Evolutionary conservation across 2,329 filamentous ascomycete species (phyloP), one percentile per base, ranked within the genome.

Genomic region (Raffaelea deltoideospora): DNA sequence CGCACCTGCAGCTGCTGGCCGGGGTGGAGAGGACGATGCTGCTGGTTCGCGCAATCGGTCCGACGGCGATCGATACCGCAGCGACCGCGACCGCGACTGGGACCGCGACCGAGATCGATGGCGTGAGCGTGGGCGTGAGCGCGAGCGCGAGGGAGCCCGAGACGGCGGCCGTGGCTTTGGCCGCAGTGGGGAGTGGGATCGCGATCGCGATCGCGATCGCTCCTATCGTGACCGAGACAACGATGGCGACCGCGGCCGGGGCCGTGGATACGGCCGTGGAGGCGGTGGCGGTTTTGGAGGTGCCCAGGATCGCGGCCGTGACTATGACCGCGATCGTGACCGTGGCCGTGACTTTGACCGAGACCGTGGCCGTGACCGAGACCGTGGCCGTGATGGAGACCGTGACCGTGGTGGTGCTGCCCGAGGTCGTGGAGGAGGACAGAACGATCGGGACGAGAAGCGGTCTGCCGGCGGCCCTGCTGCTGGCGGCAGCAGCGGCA

Each of bases 141-240:
- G 29, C 38, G 53, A 54, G 37, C 56, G 50, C 44, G 51, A 51
- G 47, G 57, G 50, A 35, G 57, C 57, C 47, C 49, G 46, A 38
- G 43, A 42, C 41, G 42, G 41, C 28, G 45, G 23, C 13, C 13
- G 29, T 6, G 20, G 18, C 15, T n/a, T n/a, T n/a, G 29, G 13
- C 29, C n/a, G 29, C 17, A 17, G 47, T 41, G 45, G 40, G 42
- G 20, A 26, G 11, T 17, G 30, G 3, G 28, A 28, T 10, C 11
- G 31, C 21, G 34, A 37, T 23, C 47, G 53, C 34, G 44, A 44
- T 39, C 27, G 58, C 55, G 35, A 50, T 56, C 29, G 32, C 39
- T 36, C n/a, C n/a, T n/a, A 38, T 41, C 17, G 38, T 31, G 43
- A 42, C 28, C 59, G 49, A 37, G 57, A 57, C 47, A 49, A 51